These are phyloP conservation scores for Rehmannia glutinosa DNA, from an alignment of 257 asterid species.

Conservation along the genomic window DNA sequence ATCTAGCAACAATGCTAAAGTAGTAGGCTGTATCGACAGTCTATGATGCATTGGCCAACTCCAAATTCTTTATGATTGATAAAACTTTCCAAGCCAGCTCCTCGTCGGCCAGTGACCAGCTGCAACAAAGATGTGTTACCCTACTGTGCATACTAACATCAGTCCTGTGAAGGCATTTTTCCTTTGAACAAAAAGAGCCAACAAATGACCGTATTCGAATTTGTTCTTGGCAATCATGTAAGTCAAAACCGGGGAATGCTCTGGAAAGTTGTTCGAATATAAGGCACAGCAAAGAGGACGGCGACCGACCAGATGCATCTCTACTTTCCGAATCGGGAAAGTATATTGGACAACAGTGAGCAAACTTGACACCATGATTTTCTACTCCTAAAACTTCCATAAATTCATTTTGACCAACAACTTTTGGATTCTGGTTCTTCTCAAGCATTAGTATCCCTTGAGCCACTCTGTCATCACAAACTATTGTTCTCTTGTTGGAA, in stretches of 20 bases:
- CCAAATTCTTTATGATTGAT: constrained; percentile 34
- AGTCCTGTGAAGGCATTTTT: constrained; percentile 43
- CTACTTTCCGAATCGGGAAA: constrained; percentile 7
- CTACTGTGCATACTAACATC: constrained; percentile 8
- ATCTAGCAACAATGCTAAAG: too few species aligned
- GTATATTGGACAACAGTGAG: constrained; percentile 40
- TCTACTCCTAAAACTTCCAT: constrained; percentile 24
- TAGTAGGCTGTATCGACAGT: too few species aligned
- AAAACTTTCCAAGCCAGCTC: constrained; percentile 54
- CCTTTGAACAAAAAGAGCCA: constrained; percentile 37
- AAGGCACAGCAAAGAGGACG: constrained; percentile 29
- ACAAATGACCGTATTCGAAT: constrained; percentile 49
- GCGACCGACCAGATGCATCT: too few species aligned
- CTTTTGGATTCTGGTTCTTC: constrained; percentile 32
- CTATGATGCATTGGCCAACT: not conserved
- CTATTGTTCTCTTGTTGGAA: too few species aligned
- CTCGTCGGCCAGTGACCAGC: constrained; percentile 53
- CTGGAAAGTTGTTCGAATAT: constrained; percentile 26
- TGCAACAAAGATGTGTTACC: constrained; percentile 41
- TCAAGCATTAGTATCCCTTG: constrained; percentile 48
- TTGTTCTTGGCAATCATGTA: constrained; percentile 29
- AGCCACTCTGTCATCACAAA: too few species aligned
- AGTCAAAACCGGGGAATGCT: constrained; percentile 28
- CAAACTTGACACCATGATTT: constrained; percentile 43
- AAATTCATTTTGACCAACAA: constrained; percentile 44